Base-by-base conservation (phyloP, 1,139 yeast genomes). In the Fermentozyma sake region DNA sequence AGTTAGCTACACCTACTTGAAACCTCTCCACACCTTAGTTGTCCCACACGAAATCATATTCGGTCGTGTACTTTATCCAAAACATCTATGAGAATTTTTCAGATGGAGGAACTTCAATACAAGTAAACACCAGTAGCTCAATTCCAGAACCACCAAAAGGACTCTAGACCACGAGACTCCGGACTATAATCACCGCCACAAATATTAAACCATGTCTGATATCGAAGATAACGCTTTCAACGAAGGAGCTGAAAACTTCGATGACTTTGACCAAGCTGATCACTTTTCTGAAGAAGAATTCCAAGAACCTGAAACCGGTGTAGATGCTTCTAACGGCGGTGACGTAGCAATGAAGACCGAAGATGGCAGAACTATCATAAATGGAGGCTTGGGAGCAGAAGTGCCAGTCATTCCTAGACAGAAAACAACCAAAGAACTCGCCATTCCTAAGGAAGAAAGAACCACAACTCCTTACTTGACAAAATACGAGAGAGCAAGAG, bases 401-500 rank as follows among this genome's bases (percentile, higher is more conserved):
- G 81, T 72, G 30, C 71, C 66, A 27, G 36, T 40, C 10, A 20
- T 28, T 7, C 69, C 78, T 35, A 70, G 79, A 52, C 53, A 48
- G 12, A 83, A 76, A 58, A 76, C 94, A 12, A 69, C 76, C 32
- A 80, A 73, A 46, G 94, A 85, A 43, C 72, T 86, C 46, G 94
- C 97, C 10, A 87, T 91, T 35, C 84, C 96, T 29, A 84, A 76
- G 48, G 95, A 85, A 12, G 67, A 85, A 38, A 74, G 99, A 54
- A 74, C 87, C 21, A 91, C 99, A 13, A 91, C 99, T 8, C 99
- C 99, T 29, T 91, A 91, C 55, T 87, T 91, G 97, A 91, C 98
- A 34, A 91, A 91, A 54, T 91, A 91, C 55, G 98, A 91, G 65
- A 76, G 96, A 47, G 98, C 98, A 7, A 76, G 98, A 61, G 86